These are phyloP conservation scores for Luffa acutangula DNA, from an alignment of 306 rosid genomes.

Conservation along the genomic window DNA sequence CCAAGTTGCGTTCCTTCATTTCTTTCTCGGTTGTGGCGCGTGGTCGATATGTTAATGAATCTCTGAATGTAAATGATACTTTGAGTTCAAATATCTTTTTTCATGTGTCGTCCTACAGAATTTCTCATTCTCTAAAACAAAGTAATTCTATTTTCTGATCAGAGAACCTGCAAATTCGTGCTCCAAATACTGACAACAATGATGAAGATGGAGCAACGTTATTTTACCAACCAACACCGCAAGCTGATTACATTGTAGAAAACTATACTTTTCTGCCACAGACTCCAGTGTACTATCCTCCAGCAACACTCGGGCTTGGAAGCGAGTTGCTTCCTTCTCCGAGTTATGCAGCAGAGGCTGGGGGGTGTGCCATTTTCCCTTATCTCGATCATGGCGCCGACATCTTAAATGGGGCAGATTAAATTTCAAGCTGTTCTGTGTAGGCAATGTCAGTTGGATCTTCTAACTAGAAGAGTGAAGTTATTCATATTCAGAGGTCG, in stretches of 20 bases:
- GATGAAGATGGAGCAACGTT: background rate
- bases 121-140: background rate
- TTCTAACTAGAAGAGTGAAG: background rate
- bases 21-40: background rate
- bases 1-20: background rate
- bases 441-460: conserved; percentile 11
- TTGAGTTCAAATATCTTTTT: background rate
- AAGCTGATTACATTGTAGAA: background rate
- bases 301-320: conserved; percentile 19
- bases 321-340: background rate
- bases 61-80: background rate
- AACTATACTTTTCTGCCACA: background rate
- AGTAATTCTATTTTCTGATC: background rate
- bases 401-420: conserved; percentile 16
- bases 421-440: conserved; percentile 43
- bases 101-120: background rate
- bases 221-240: background rate
- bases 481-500: background rate
- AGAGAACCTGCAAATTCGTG: background rate
- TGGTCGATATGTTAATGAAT: background rate
- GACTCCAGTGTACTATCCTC: conserved; percentile 11
- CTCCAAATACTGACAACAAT: background rate
- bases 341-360: conserved; percentile 19
- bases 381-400: background rate
- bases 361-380: conserved; percentile 11